phyloP scores from a whole-genome alignment of 2,329 filamentous ascomycete genomes.

The Hymenoscyphus fraxineus region DNA sequence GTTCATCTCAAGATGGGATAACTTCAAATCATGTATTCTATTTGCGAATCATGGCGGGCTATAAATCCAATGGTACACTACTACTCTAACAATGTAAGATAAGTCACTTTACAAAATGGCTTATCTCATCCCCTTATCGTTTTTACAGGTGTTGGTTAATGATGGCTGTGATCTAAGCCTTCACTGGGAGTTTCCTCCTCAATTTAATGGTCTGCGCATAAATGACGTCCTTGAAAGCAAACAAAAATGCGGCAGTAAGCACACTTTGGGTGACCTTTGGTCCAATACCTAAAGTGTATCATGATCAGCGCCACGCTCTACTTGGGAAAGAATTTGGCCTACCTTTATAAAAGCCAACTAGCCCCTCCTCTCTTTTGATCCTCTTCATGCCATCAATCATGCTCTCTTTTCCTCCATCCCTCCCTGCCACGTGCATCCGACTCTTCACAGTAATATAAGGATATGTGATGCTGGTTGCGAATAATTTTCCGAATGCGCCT shows the following conservation, averaged over 20 bases:
- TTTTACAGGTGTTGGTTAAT: neutral
- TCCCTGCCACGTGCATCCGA: slow-evolving; percentile 86
- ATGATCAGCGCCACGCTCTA: neutral
- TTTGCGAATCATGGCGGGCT: neutral
- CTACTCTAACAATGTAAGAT: neutral
- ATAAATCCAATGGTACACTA: neutral
- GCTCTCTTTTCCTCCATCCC: slow-evolving; percentile 72
- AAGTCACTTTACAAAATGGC: neutral
- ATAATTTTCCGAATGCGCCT: slow-evolving; percentile 88
- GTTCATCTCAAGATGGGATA: no score
- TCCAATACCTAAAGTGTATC: slow-evolving; percentile 65
- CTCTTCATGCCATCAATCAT: slow-evolving; percentile 73
- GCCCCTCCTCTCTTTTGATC: slow-evolving; percentile 88
- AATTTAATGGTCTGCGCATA: slow-evolving; percentile 77
- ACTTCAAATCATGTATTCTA: neutral
- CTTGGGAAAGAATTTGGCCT: slow-evolving; percentile 32
- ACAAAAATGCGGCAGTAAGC: slow-evolving; percentile 90
- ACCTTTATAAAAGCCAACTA: slow-evolving; percentile 89
- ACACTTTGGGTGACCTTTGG: slow-evolving; percentile 98
- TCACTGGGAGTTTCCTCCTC: slow-evolving; percentile 39
- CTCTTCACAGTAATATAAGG: slow-evolving; percentile 99
- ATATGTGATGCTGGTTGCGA: slow-evolving; percentile 91
- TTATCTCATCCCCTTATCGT: neutral
- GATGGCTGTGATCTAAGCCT: slow-evolving; percentile 15
- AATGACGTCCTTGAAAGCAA: slow-evolving; percentile 95